phyloP scores from a whole-genome alignment of 169 alveolate genomes.

The Plasmodium gaboni region DNA sequence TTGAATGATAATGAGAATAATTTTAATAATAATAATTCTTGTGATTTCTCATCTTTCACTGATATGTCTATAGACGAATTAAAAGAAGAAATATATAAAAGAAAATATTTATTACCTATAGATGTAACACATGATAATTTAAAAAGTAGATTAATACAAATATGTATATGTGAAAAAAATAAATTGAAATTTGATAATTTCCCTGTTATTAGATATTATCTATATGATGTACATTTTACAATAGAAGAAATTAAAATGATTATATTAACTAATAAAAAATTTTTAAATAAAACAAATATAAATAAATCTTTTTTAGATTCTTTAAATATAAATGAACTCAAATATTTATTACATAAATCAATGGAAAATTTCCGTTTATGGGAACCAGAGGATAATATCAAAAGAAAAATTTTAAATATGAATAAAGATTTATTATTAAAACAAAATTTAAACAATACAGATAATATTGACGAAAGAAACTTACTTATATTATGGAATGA shows the following conservation, averaged over 20 bases:
- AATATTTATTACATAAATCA: slow-evolving; percentile 61
- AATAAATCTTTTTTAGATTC: slow-evolving; percentile 33
- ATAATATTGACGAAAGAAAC: slow-evolving; percentile 31
- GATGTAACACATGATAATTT: slow-evolving; percentile 59
- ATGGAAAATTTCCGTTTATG: slow-evolving; percentile 77
- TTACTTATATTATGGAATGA: slow-evolving; percentile 75
- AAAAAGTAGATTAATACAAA: slow-evolving; percentile 68
- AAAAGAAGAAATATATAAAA: slow-evolving; percentile 66
- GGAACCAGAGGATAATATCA: slow-evolving; percentile 63
- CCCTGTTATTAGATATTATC: slow-evolving; percentile 65
- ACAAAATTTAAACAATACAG: slow-evolving; percentile 32
- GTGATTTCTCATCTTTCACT: slow-evolving; percentile 45
- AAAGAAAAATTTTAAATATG: slow-evolving; percentile 55
- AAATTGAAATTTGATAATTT: slow-evolving; percentile 55
- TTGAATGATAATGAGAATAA: neutral
- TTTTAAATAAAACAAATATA: slow-evolving; percentile 68
- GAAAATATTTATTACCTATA: slow-evolving; percentile 61
- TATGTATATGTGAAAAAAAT: slow-evolving; percentile 58
- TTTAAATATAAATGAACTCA: slow-evolving; percentile 45
- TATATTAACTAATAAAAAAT: slow-evolving; percentile 49
- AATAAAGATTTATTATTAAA: slow-evolving; percentile 57
- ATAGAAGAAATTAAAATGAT: slow-evolving; percentile 44
- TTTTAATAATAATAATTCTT: slow-evolving; percentile 6
- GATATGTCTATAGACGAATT: slow-evolving; percentile 50
- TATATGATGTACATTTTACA: slow-evolving; percentile 45